Conservation (phyloP, 495 filamentous ascomycete genomes). For the Daldinia bambusicola region DNA sequence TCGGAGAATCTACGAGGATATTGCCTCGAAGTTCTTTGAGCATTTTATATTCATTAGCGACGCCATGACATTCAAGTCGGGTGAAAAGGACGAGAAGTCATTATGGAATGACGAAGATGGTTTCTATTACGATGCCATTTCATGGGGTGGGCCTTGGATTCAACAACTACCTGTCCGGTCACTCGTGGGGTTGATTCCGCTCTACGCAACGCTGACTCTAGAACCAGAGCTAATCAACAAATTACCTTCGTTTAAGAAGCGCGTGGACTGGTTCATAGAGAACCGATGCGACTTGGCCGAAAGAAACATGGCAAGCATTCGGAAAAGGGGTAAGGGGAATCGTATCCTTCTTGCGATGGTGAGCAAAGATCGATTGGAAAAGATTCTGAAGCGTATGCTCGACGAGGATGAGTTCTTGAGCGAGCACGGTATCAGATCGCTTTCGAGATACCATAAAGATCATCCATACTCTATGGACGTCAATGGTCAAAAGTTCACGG, state of each 20-base stretch:
- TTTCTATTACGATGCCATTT: constrained; percentile 99
- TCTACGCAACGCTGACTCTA: constrained; percentile 90
- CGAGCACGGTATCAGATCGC: constrained; percentile 87
- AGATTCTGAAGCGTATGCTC: constrained; percentile 90
- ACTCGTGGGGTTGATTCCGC: constrained; percentile 89
- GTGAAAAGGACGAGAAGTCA: constrained; percentile 78
- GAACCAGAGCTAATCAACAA: constrained; percentile 93
- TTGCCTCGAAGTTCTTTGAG: constrained; percentile 98
- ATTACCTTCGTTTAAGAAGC: constrained; percentile 92
- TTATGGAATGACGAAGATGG: constrained; percentile 95
- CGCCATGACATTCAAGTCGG: constrained; percentile 91
- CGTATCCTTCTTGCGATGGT: constrained; percentile 87
- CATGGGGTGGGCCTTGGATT: constrained; percentile 90
- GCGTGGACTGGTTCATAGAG: constrained; percentile 91
- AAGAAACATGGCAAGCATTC: constrained; percentile 92
- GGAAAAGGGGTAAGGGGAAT: constrained; percentile 86
- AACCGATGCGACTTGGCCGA: constrained; percentile 85
- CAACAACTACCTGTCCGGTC: constrained; percentile 92
- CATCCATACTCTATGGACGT: constrained; percentile 95
- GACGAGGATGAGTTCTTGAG: constrained; percentile 94
- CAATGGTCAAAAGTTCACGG: constrained; percentile 88
- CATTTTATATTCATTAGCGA: constrained; percentile 98
- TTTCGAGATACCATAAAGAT: constrained; percentile 92
- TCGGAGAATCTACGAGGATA: constrained; percentile 95
- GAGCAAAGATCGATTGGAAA: constrained; percentile 84